Conservation (phyloP, 768 basidiomycete genomes). For the Coprinopsis marcescibilis region DNA sequence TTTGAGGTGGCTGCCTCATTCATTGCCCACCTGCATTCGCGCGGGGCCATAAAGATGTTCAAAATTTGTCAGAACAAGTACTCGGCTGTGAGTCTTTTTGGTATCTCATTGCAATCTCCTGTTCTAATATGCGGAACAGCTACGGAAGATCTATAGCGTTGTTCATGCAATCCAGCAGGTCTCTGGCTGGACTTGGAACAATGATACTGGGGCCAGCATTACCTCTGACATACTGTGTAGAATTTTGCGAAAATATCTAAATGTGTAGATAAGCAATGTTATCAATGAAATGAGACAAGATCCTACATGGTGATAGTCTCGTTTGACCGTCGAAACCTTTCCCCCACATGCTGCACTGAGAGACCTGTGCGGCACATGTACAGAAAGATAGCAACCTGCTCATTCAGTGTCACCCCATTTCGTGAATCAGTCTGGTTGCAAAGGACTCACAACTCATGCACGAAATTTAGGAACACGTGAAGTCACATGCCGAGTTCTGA, state of each 20-base stretch:
- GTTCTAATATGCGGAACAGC: conserved; percentile 5
- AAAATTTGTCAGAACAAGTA: conserved; percentile 15
- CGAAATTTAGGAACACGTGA: conserved; percentile 4
- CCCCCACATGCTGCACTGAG: conserved; percentile 17
- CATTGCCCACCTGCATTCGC: conserved; percentile 6
- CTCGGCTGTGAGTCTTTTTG: conserved; percentile 8
- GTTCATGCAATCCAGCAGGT: conserved; percentile 1
- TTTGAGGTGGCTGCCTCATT: conserved; percentile 9
- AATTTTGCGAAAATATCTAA: neutral
- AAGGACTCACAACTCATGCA: conserved; percentile 5
- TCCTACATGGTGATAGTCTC: conserved; percentile 25
- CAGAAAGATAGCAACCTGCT: conserved; percentile 23
- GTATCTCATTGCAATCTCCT: neutral
- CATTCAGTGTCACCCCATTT: conserved; percentile 9
- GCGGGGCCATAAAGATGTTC: conserved; percentile 11
- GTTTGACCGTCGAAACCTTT: conserved; percentile 24
- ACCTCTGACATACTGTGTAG: conserved; percentile 1
- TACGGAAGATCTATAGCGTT: conserved; percentile 11
- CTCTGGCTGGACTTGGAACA: conserved; percentile 10
- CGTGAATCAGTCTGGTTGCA: conserved; percentile 6
- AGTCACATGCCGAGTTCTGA: neutral
- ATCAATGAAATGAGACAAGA: conserved; percentile 10
- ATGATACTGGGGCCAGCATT: conserved; percentile 6
- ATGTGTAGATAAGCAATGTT: conserved; percentile 19
- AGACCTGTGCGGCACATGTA: conserved; percentile 19